Evolutionary conservation across 345 rosid species (phyloP).

Genomic region (Brassica juncea): DNA sequence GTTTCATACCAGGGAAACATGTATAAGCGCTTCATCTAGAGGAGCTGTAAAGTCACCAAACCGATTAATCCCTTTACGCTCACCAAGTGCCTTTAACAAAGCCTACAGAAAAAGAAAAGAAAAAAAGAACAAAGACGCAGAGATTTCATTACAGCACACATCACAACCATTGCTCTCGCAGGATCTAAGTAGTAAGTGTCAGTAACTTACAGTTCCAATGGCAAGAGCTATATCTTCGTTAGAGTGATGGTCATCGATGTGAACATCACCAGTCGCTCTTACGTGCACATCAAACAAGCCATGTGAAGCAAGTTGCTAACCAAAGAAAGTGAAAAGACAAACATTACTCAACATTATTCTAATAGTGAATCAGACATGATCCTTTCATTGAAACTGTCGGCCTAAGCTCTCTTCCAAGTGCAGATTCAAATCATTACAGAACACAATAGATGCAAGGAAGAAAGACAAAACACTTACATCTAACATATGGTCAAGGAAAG

Average conservation of each 20-base stretch:
- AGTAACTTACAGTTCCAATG: slow-evolving; percentile 66
- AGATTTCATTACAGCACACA: not conserved
- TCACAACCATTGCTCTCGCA: not conserved
- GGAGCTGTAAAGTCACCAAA: slow-evolving; percentile 95
- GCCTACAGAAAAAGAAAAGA: slow-evolving; percentile 46
- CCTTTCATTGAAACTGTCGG: not conserved
- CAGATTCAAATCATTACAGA: not conserved
- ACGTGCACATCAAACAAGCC: slow-evolving; percentile 89
- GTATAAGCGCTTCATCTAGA: slow-evolving; percentile 86
- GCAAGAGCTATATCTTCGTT: slow-evolving; percentile 96
- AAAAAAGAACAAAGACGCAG: not conserved
- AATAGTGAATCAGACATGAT: not conserved
- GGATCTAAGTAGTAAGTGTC: not conserved
- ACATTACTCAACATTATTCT: not conserved
- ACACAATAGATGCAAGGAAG: not conserved
- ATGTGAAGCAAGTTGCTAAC: slow-evolving; percentile 93
- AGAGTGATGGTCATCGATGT: slow-evolving; percentile 92
- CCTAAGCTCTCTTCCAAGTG: not conserved
- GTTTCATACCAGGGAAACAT: slow-evolving; percentile 70
- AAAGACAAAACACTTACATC: slow-evolving; percentile 50
- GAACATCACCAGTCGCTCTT: slow-evolving; percentile 85
- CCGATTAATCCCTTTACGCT: slow-evolving; percentile 82
- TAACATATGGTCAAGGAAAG: slow-evolving; percentile 92
- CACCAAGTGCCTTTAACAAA: slow-evolving; percentile 84
- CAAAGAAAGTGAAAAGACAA: not conserved